phyloP scores from a whole-genome alignment of 768 basidiomycete species.

The Psilocybe azurescens region DNA sequence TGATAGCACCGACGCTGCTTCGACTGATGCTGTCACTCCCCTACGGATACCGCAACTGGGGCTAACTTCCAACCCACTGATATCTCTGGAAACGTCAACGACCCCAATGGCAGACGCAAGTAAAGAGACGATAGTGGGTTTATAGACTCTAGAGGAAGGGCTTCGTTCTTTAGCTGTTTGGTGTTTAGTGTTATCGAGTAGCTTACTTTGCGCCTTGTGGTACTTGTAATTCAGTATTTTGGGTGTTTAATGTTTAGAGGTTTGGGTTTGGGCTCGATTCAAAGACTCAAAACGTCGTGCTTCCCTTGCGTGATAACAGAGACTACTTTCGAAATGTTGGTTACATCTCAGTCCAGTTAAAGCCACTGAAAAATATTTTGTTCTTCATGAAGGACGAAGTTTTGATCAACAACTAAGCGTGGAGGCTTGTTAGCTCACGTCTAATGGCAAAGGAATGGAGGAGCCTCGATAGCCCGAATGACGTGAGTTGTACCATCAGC shows the following conservation, averaged over 20 bases:
- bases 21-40: not conserved
- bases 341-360: too few species aligned
- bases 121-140: not conserved
- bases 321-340: too few species aligned
- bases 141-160: not conserved
- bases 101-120: conserved; percentile 30
- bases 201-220: conserved; percentile 14
- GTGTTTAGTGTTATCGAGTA: conserved; percentile 11
- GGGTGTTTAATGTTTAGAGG: conserved; percentile 12
- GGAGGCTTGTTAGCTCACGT: too few species aligned
- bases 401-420: too few species aligned
- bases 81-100: conserved; percentile 36
- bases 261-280: not conserved
- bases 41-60: conserved; percentile 11
- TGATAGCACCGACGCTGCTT: conserved; percentile 5
- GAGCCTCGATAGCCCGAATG: too few species aligned
- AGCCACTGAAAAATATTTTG: too few species aligned
- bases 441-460: too few species aligned
- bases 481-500: too few species aligned
- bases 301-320: too few species aligned
- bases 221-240: conserved; percentile 11
- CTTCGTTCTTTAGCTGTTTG: not conserved
- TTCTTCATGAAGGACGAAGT: too few species aligned
- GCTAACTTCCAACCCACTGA: conserved; percentile 26
- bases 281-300: too few species aligned